Percentiles rank a stretch among this genome's conserved stretches.
Conservation (phyloP, 1,139 yeast species). For the Hemisphaericaspora lyxosophila region DNA sequence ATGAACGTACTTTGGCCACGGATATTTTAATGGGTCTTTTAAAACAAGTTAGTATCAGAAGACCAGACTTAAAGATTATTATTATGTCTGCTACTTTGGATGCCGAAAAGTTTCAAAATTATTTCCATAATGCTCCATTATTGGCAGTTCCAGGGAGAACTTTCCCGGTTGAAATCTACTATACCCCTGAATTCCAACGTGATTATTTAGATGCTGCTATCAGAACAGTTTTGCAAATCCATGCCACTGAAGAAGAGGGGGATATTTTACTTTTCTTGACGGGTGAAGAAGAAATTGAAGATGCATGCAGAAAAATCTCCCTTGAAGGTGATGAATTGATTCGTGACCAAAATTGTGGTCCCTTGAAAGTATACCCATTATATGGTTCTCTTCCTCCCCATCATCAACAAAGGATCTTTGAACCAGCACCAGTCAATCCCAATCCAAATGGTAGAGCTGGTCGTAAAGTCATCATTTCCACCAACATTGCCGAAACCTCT, state of each 20-base stretch:
- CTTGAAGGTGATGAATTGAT: constrained; percentile 85
- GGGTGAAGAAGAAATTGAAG: constrained; percentile 98
- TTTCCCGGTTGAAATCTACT: constrained; percentile 93
- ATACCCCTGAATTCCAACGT: constrained; percentile 94
- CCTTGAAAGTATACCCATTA: constrained; percentile 82
- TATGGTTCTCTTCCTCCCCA: constrained; percentile 96
- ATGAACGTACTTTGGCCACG: constrained; percentile 94
- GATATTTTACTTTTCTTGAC: constrained; percentile 87
- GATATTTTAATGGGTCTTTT: constrained; percentile 95
- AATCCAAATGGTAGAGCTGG: constrained; percentile 81
- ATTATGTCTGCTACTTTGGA: constrained; percentile 98
- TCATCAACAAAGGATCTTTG: constrained; percentile 91
- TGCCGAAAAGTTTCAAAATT: constrained; percentile 90
- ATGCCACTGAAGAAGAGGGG: constrained; percentile 94
- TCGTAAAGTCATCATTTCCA: constrained; percentile 88
- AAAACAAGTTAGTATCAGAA: constrained; percentile 73
- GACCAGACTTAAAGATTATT: constrained; percentile 87
- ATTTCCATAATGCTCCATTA: constrained; percentile 88
- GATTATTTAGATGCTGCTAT: constrained; percentile 95
- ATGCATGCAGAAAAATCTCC: constrained; percentile 85
- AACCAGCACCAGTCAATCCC: constrained; percentile 73
- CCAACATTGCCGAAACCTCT: constrained; percentile 97
- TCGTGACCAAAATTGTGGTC: constrained; percentile 89
- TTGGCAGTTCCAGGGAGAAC: constrained; percentile 98
- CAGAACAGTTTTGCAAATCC: constrained; percentile 91